phyloP scores from a whole-genome alignment of 805 yeast species.

The Hanseniaspora clermontiae region DNA sequence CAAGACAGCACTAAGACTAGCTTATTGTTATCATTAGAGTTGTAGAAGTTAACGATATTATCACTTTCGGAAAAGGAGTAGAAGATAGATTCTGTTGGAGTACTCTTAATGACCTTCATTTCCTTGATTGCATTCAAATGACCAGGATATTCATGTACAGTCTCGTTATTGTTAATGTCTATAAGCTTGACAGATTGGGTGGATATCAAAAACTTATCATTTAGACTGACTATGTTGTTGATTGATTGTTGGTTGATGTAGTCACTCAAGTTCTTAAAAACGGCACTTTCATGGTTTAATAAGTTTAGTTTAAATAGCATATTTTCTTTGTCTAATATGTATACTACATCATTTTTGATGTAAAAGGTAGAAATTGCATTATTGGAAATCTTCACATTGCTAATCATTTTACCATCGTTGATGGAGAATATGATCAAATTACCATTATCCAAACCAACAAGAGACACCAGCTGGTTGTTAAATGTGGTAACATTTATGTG shows the following conservation, averaged over 20 bases:
- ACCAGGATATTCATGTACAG: constrained; percentile 53
- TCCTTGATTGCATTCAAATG: constrained; percentile 53
- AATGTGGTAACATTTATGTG: not conserved
- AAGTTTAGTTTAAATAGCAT: constrained; percentile 52
- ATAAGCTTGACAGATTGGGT: constrained; percentile 19
- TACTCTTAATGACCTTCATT: constrained; percentile 14
- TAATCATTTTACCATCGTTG: constrained; percentile 39
- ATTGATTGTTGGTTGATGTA: constrained; percentile 23
- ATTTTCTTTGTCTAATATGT: constrained; percentile 51
- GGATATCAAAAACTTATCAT: not conserved
- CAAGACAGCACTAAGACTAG: constrained; percentile 53
- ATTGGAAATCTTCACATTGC: constrained; percentile 21
- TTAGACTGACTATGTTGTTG: constrained; percentile 15
- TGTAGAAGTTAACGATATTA: constrained; percentile 63
- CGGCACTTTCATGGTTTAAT: constrained; percentile 35
- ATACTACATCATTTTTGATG: constrained; percentile 24
- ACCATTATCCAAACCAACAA: constrained; percentile 57
- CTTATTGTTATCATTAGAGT: constrained; percentile 25
- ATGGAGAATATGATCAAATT: constrained; percentile 46
- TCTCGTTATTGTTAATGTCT: constrained; percentile 30
- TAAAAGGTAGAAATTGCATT: constrained; percentile 20
- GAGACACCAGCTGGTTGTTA: constrained; percentile 31
- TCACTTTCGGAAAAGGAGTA: constrained; percentile 67
- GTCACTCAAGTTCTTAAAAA: constrained; percentile 24
- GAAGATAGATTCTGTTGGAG: constrained; percentile 32